These are phyloP conservation scores for Candida sphagnicola DNA, from an alignment of 805 yeast species.

Conservation along the genomic window DNA sequence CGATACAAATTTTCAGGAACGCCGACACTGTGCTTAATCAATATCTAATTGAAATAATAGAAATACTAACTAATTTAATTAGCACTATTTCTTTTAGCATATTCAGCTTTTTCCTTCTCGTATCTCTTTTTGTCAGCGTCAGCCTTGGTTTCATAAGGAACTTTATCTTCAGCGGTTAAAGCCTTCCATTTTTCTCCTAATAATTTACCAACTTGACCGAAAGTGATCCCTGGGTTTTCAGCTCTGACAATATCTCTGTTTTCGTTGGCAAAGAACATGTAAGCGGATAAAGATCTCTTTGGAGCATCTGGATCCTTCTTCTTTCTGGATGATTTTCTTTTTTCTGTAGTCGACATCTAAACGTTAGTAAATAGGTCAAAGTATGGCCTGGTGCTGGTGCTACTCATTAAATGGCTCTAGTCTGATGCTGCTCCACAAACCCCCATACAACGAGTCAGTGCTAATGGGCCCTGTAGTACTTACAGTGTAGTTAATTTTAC, in stretches of 20 bases:
- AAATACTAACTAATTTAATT: constrained; percentile 2
- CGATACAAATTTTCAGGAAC: no score
- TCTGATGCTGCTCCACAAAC: no score
- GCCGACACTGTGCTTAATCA: neutral
- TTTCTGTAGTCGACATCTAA: constrained; percentile 24
- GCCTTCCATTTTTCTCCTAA: constrained; percentile 98
- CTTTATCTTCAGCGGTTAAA: constrained; percentile 73
- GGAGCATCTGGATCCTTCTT: constrained; percentile 95
- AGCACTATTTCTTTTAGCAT: constrained; percentile 38
- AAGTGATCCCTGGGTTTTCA: constrained; percentile 93
- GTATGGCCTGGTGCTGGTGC: no score
- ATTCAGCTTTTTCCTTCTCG: constrained; percentile 91
- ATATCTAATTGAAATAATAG: no score
- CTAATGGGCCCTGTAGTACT: no score
- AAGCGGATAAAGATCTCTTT: constrained; percentile 96
- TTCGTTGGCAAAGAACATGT: constrained; percentile 98
- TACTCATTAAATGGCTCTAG: no score
- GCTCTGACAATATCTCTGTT: constrained; percentile 94
- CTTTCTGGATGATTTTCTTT: constrained; percentile 42
- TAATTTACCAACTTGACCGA: constrained; percentile 92
- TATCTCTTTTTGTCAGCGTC: constrained; percentile 96
- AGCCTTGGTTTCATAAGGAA: constrained; percentile 90
- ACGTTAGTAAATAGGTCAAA: no score
- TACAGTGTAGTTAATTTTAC: no score
- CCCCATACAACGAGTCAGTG: no score